Evolutionary conservation across 1,284 basidiomycete genomes (phyloP).

Genomic region (Ganoderma lucidum): DNA sequence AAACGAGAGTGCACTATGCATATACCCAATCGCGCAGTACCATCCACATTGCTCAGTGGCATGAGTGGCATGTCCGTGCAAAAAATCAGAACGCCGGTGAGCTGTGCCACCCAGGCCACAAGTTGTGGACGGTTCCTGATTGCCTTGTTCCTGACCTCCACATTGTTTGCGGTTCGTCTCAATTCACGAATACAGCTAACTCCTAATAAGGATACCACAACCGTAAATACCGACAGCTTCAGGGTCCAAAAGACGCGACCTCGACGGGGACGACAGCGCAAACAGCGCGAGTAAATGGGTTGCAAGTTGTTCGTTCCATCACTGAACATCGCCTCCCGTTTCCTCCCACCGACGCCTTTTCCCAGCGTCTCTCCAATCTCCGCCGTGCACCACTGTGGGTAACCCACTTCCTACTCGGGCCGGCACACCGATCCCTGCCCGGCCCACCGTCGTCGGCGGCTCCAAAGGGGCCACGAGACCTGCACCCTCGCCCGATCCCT

Average conservation of each 20-base stretch:
- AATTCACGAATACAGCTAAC: not conserved
- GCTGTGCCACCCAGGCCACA: slow-evolving; percentile 2
- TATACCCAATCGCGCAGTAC: slow-evolving; percentile 1
- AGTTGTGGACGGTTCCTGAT: slow-evolving; percentile 6
- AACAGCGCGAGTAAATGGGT: not conserved
- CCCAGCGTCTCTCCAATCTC: slow-evolving; percentile 41
- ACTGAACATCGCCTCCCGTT: slow-evolving; percentile 10
- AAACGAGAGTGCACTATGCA: not conserved
- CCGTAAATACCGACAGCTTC: not conserved
- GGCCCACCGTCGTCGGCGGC: slow-evolving; percentile 48
- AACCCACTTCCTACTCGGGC: slow-evolving; percentile 16
- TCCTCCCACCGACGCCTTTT: slow-evolving; percentile 42
- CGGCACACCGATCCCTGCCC: slow-evolving; percentile 63
- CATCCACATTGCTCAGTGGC: not conserved
- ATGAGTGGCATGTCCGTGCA: not conserved
- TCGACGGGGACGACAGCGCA: not conserved
- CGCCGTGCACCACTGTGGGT: not conserved
- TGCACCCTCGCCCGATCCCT: slow-evolving; percentile 41
- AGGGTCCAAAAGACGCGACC: not conserved
- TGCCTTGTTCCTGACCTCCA: not conserved
- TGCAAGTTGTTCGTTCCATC: not conserved
- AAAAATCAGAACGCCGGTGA: slow-evolving; percentile 4
- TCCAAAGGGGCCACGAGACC: slow-evolving; percentile 64
- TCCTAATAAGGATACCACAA: not conserved
- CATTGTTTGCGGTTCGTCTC: not conserved